Evolutionary conservation across 352 stramenopile genomes (phyloP).

Genomic region (Phytophthora nicotianae): DNA sequence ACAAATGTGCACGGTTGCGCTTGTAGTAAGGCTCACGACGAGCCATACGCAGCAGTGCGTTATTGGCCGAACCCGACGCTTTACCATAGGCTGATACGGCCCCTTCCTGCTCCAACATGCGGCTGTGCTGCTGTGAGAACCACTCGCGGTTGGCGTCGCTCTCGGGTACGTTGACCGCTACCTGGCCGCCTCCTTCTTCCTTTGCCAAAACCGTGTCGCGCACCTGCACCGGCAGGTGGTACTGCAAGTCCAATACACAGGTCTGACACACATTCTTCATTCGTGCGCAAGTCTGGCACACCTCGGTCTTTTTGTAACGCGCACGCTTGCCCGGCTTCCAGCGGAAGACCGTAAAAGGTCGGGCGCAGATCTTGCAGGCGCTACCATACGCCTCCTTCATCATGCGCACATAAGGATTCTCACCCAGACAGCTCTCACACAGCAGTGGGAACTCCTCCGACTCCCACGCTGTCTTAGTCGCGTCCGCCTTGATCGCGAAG

Average conservation of each 20-base stretch:
- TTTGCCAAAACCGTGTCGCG: conserved; percentile 89
- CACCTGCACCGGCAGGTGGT: conserved; percentile 96
- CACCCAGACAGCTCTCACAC: conserved; percentile 98
- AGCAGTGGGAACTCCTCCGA: conserved; percentile 98
- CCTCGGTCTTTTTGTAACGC: conserved; percentile 98
- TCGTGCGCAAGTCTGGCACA: conserved; percentile 98
- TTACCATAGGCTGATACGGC: conserved; percentile 87
- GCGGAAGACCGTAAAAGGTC: conserved; percentile 97
- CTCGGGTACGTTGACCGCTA: conserved; percentile 88
- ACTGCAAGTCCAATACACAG: conserved; percentile 98
- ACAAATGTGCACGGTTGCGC: conserved; percentile 92
- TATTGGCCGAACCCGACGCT: conserved; percentile 65
- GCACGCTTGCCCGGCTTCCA: conserved; percentile 98
- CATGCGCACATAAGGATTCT: conserved; percentile 99
- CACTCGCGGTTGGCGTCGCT: conserved; percentile 95
- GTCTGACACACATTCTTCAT: conserved; percentile 99
- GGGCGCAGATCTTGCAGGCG: conserved; percentile 98
- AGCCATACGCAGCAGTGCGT: conserved; percentile 83
- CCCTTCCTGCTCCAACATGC: conserved; percentile 92
- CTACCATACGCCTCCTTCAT: conserved; percentile 96
- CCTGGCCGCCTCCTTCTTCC: conserved; percentile 37
- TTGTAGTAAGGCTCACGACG: conserved; percentile 92
- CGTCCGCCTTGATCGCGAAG: conserved; percentile 88
- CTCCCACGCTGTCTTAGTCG: conserved; percentile 88
- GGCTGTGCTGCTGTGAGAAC: conserved; percentile 93